Evolutionary conservation across 2,329 filamentous ascomycete genomes (phyloP).

Genomic region (Colletotrichum caudatum): DNA sequence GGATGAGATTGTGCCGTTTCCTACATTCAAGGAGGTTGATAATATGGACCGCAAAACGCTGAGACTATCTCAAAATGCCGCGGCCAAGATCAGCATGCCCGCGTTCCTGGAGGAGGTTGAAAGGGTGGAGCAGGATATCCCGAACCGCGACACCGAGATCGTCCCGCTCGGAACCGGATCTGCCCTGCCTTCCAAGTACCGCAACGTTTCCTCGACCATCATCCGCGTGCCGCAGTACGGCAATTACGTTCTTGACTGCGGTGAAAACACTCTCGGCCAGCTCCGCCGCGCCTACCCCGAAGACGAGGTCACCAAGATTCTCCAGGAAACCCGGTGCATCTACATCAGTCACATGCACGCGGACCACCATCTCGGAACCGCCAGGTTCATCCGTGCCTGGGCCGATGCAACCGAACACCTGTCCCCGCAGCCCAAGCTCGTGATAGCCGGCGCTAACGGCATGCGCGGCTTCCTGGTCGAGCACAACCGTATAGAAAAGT

Average conservation of each 20-base stretch:
- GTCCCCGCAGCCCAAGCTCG: slow-evolving; percentile 59
- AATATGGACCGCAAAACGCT: slow-evolving; percentile 59
- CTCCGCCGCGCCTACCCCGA: slow-evolving; percentile 78
- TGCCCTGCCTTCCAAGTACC: slow-evolving; percentile 89
- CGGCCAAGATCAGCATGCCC: slow-evolving; percentile 54
- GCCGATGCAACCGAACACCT: slow-evolving; percentile 64
- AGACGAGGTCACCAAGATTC: slow-evolving; percentile 74
- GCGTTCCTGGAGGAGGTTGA: slow-evolving; percentile 63
- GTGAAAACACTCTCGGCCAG: slow-evolving; percentile 92
- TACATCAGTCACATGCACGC: slow-evolving; percentile 97
- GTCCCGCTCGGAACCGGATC: slow-evolving; percentile 93
- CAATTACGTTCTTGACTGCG: slow-evolving; percentile 91
- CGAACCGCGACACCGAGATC: slow-evolving; percentile 82
- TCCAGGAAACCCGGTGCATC: slow-evolving; percentile 83
- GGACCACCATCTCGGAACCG: slow-evolving; percentile 91
- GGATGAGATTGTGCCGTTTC: slow-evolving; percentile 58
- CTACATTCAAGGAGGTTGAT: slow-evolving; percentile 54
- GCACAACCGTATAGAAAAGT: slow-evolving; percentile 82
- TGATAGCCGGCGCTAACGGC: slow-evolving; percentile 75
- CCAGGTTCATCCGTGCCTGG: slow-evolving; percentile 87
- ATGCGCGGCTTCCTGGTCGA: slow-evolving; percentile 85
- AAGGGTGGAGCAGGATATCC: slow-evolving; percentile 72
- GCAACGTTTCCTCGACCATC: slow-evolving; percentile 92
- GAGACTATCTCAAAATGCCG: slow-evolving; percentile 63
- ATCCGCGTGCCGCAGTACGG: slow-evolving; percentile 86